These are phyloP conservation scores for Skeletonema tropicum DNA, from an alignment of 108 stramenopile genomes.

Conservation along the genomic window DNA sequence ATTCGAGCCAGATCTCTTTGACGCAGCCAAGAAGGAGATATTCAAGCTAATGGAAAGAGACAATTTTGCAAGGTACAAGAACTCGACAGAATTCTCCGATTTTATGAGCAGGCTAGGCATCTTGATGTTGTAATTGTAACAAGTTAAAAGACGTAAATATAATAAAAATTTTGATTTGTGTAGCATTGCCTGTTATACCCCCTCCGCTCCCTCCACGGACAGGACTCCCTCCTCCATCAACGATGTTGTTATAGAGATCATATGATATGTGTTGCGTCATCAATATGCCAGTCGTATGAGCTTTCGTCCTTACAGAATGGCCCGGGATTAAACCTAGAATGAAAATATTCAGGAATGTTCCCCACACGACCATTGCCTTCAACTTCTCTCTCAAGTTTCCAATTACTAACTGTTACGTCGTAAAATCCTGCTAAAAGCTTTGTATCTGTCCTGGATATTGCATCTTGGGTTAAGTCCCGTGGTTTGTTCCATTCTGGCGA, in stretches of 20 bases:
- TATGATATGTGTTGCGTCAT: conserved; percentile 14
- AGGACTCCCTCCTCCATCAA: no score
- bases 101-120: conserved; percentile 37
- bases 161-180: no score
- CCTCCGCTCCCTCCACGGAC: no score
- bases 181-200: no score
- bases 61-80: conserved; percentile 54
- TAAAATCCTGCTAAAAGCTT: conserved; percentile 1
- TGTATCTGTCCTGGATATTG: not conserved
- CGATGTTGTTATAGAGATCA: not conserved
- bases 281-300: conserved; percentile 3
- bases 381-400: not conserved
- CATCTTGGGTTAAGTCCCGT: not conserved
- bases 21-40: conserved; percentile 43
- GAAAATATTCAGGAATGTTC: not conserved
- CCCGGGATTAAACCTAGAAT: not conserved
- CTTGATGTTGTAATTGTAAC: not conserved
- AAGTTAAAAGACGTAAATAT: no score
- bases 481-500: not conserved
- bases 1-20: conserved; percentile 36
- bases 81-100: conserved; percentile 29
- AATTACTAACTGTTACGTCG: not conserved
- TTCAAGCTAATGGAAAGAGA: conserved; percentile 51
- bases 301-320: not conserved
- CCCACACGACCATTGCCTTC: conserved; percentile 4